Evolutionary conservation across 1,284 basidiomycete genomes (phyloP).

Genomic region (Sporisorium graminicola): DNA sequence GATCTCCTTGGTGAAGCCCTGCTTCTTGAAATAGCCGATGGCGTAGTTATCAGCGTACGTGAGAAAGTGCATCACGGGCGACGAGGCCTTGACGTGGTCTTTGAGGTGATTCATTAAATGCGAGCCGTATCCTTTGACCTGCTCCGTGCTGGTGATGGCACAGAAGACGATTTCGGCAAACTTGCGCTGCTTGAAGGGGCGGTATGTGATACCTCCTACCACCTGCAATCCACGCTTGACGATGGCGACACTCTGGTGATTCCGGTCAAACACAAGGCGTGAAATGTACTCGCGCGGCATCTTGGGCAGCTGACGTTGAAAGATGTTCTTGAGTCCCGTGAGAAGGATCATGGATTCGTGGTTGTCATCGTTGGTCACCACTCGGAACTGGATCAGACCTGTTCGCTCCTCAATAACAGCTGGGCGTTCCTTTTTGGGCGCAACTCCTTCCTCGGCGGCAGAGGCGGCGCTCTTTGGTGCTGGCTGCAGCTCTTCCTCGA

Average conservation of each 20-base stretch:
- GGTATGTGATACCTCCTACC: conserved; percentile 96
- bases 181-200: conserved; percentile 92
- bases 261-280: conserved; percentile 90
- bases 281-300: conserved; percentile 99
- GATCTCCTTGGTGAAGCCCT: conserved; percentile 94
- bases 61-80: conserved; percentile 88
- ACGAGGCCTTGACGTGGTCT: conserved; percentile 86
- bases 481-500: conserved; percentile 39
- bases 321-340: conserved; percentile 94
- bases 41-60: conserved; percentile 99
- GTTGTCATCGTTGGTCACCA: conserved; percentile 85
- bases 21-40: conserved; percentile 98
- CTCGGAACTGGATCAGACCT: conserved; percentile 85
- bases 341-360: conserved; percentile 81
- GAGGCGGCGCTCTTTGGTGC: conserved; percentile 44
- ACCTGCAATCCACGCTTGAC: conserved; percentile 95
- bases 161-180: conserved; percentile 99
- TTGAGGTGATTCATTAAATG: conserved; percentile 99
- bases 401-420: conserved; percentile 85
- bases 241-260: conserved; percentile 92
- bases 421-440: conserved; percentile 71
- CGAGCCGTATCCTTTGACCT: conserved; percentile 98
- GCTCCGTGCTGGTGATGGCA: conserved; percentile 94
- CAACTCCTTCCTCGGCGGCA: conserved; percentile 41
- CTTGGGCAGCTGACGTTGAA: conserved; percentile 96